These are phyloP conservation scores for Penicillium malachiteum DNA, from an alignment of 495 filamentous ascomycete genomes.

Conservation along the genomic window DNA sequence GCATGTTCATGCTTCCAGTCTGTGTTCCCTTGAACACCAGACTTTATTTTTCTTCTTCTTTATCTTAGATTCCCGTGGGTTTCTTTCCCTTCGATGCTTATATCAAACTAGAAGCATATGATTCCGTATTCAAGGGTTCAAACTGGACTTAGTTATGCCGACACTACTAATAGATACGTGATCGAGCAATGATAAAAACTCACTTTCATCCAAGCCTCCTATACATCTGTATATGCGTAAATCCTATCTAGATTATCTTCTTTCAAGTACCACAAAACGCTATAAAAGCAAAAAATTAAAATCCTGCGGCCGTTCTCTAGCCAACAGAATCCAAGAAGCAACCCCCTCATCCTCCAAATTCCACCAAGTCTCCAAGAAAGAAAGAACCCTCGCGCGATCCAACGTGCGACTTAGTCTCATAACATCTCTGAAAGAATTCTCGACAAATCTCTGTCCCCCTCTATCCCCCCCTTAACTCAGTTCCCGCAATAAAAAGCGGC, in stretches of 20 bases:
- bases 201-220: no score
- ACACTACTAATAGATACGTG: slow-evolving; percentile 23
- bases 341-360: background rate
- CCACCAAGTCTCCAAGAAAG: slow-evolving; percentile 19
- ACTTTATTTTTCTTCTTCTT: background rate
- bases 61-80: slow-evolving; percentile 1
- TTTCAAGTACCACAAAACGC: no score
- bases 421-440: slow-evolving; percentile 7
- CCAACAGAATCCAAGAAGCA: slow-evolving; percentile 17
- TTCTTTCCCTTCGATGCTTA: background rate
- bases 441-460: slow-evolving; percentile 9
- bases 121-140: slow-evolving; percentile 13
- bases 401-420: slow-evolving; percentile 20
- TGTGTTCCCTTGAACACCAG: background rate
- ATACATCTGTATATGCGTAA: no score
- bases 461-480: slow-evolving; percentile 16
- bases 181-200: slow-evolving; percentile 16
- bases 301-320: slow-evolving; percentile 4
- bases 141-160: slow-evolving; percentile 8
- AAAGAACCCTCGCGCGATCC: slow-evolving; percentile 15
- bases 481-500: slow-evolving; percentile 29
- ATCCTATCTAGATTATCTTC: no score
- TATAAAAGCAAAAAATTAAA: slow-evolving; percentile 7
- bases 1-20: background rate
- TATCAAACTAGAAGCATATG: background rate